These are phyloP conservation scores for Wilcoxina mikolae DNA, from an alignment of 495 filamentous ascomycete species.

Conservation along the genomic window DNA sequence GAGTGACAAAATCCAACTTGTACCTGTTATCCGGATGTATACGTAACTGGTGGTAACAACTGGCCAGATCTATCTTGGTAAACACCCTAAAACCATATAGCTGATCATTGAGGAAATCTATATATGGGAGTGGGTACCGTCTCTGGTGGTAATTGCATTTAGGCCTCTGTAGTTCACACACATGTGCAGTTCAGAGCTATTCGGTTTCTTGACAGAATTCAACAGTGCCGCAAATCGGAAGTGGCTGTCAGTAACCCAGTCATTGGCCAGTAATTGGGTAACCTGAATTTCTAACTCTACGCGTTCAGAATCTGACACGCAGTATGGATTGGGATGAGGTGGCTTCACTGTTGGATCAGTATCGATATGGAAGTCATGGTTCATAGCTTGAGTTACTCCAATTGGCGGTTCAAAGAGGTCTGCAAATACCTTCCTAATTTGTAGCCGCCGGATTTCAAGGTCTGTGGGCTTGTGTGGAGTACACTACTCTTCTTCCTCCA, in stretches of 20 bases:
- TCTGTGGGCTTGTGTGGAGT: too few species aligned
- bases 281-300: background rate
- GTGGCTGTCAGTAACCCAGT: background rate
- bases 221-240: constrained; percentile 10
- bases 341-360: background rate
- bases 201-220: background rate
- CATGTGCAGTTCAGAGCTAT: constrained; percentile 23
- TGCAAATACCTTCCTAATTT: background rate
- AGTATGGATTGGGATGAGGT: background rate
- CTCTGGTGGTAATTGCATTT: too few species aligned
- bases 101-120: constrained; percentile 31
- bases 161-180: constrained; percentile 35
- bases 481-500: background rate
- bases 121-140: constrained; percentile 34
- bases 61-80: constrained; percentile 32
- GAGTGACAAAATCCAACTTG: background rate
- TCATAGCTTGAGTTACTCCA: background rate
- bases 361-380: background rate
- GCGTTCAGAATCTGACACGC: background rate
- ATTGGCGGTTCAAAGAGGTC: background rate
- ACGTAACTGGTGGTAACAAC: background rate
- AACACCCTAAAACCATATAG: constrained; percentile 30
- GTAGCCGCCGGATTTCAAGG: background rate
- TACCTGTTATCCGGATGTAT: background rate
- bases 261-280: background rate